Base-by-base conservation (phyloP, 495 filamentous ascomycete genomes). In the Pyrenula aspistea region DNA sequence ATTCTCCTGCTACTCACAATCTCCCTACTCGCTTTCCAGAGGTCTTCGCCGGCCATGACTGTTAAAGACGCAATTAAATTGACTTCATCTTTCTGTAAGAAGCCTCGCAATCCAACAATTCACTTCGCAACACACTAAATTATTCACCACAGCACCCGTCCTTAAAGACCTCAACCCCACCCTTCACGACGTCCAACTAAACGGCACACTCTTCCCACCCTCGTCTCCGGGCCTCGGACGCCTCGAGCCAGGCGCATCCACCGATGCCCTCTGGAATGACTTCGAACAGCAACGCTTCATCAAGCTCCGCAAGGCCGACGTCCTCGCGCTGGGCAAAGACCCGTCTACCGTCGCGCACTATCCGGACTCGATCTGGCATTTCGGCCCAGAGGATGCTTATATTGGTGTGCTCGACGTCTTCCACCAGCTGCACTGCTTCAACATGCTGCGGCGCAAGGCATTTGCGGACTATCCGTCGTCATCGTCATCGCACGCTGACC, bases 371-470 rank as follows among this genome's bases (percentile, higher is more conserved):
- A 59, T 67, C 23, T 72, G 67, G 59, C 65, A 64, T 10, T 53
- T 72, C 20, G 69, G 67, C 20, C 58, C 67, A 22, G 69, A 73
- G 24, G 68, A 73, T 25, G 69, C 67, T 0, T 71, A 71, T 49
- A 62, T 71, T 25, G 69, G 60, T 22, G 55, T 62, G 31, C 54
- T 72, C 31, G 68, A 70, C 24, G 59, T 68, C 2, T 71, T 66
- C 55, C 69, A 71, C 56, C 63, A 66, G 51, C 59, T 72, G 8
- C 66, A 72, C 56, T 72, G 67, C 58, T 52, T 71, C 22, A 69
- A 73, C 24, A 51, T 63, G 10, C 59, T 73, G 2, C 68, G 66
- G 12, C 57, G 65, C 49, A 58, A 63, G 24, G 64, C 63, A 11
- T 72, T 69, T 50, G 56, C 60, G 21, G 63, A 65, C n/a, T 71